These are phyloP conservation scores for Ceratobasidium sp. DNA, from an alignment of 1,284 basidiomycete genomes.

Conservation along the genomic window DNA sequence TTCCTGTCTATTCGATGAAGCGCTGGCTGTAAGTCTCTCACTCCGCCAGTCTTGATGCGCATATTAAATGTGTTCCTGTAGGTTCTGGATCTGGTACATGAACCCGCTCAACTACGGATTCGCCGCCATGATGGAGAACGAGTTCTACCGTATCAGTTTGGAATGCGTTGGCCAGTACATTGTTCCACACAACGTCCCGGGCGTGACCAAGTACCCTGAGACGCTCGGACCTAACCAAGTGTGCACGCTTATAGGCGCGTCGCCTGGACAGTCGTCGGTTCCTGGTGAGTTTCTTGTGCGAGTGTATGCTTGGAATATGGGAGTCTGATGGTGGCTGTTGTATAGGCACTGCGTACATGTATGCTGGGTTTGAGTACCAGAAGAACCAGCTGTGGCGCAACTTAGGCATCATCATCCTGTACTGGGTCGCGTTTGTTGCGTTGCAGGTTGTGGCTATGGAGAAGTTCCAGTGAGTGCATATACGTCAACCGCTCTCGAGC, in stretches of 20 bases:
- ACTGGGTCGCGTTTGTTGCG: slow-evolving; percentile 74
- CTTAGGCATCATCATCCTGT: slow-evolving; percentile 60
- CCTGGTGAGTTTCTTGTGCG: slow-evolving; percentile 37
- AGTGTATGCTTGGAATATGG: slow-evolving; percentile 10
- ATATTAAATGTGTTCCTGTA: too few species aligned
- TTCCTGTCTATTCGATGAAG: slow-evolving; percentile 76
- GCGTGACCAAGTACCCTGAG: slow-evolving; percentile 69
- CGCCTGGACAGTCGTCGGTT: slow-evolving; percentile 44
- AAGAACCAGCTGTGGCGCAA: slow-evolving; percentile 53
- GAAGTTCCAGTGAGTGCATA: slow-evolving; percentile 65
- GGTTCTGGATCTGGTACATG: slow-evolving; percentile 73
- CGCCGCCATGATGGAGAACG: slow-evolving; percentile 83
- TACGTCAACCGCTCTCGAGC: not conserved
- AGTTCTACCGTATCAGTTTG: slow-evolving; percentile 73
- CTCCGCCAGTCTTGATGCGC: not conserved
- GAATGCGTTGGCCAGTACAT: slow-evolving; percentile 57
- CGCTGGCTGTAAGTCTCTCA: slow-evolving; percentile 67
- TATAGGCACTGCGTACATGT: slow-evolving; percentile 10
- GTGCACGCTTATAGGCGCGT: slow-evolving; percentile 47
- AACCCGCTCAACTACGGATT: slow-evolving; percentile 84
- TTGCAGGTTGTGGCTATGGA: slow-evolving; percentile 71
- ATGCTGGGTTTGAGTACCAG: slow-evolving; percentile 49
- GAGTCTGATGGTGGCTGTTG: not conserved
- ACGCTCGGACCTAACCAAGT: slow-evolving; percentile 52
- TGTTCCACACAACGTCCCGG: slow-evolving; percentile 74